Evolutionary conservation across 2,329 filamentous ascomycete genomes (phyloP).

Genomic region (Fusarium coffeatum): DNA sequence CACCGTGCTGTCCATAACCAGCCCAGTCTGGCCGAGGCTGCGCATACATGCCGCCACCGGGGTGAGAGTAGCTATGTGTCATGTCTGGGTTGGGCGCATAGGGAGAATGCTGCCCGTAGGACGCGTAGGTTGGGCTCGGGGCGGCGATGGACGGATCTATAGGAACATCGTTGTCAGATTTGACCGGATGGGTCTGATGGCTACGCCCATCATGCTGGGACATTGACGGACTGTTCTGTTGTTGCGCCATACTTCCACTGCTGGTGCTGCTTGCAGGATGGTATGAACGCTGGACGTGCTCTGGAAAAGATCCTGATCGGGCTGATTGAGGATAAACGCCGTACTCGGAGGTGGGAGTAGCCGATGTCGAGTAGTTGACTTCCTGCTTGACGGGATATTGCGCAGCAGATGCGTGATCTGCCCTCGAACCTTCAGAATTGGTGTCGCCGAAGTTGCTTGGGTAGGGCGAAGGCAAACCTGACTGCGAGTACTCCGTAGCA

Average conservation of each 20-base stretch:
- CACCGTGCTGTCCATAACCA: constrained; percentile 69
- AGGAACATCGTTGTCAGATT: constrained; percentile 96
- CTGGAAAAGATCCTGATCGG: constrained; percentile 86
- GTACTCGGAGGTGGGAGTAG: constrained; percentile 92
- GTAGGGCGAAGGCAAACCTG: constrained; percentile 85
- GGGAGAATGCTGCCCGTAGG: constrained; percentile 82
- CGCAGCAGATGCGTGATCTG: constrained; percentile 95
- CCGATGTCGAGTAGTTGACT: constrained; percentile 79
- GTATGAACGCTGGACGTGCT: constrained; percentile 88
- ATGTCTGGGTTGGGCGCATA: constrained; percentile 89
- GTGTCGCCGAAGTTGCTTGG: constrained; percentile 73
- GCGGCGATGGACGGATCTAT: constrained; percentile 99
- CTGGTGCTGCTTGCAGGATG: constrained; percentile 80
- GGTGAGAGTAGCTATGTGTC: constrained; percentile 79
- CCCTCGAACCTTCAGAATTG: constrained; percentile 85
- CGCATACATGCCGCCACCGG: constrained; percentile 71
- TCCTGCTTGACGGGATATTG: constrained; percentile 88
- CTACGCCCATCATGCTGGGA: constrained; percentile 83
- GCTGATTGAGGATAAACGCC: constrained; percentile 78
- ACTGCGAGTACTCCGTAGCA: constrained; percentile 83
- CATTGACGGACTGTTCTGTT: constrained; percentile 95
- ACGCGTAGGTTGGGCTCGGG: constrained; percentile 88
- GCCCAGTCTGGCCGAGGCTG: constrained; percentile 80
- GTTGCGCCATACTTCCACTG: constrained; percentile 94
- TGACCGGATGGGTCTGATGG: constrained; percentile 81